phyloP scores from a whole-genome alignment of 148 eudicot species.

The Arbutus unedo region DNA sequence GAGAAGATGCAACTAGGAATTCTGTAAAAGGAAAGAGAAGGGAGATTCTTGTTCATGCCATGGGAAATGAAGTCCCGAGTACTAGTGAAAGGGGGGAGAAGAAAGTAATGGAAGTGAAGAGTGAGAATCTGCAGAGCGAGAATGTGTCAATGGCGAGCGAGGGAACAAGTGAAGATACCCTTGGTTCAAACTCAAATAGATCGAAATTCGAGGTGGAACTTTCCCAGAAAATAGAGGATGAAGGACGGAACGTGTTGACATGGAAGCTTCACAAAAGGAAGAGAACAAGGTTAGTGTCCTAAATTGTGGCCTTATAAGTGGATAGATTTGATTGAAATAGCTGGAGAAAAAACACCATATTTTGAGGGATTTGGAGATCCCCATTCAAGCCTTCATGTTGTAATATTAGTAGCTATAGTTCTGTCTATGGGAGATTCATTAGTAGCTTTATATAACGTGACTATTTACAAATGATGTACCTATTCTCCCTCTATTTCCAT shows the following conservation, averaged over 20 bases:
- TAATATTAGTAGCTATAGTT: background rate
- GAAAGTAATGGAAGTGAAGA: constrained; percentile 34
- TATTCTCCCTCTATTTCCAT: background rate
- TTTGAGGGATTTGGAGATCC: background rate
- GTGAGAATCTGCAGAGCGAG: constrained; percentile 46
- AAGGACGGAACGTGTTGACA: constrained; percentile 35
- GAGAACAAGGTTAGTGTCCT: constrained; percentile 53
- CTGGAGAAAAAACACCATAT: background rate
- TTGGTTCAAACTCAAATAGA: constrained; percentile 32
- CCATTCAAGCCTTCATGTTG: background rate
- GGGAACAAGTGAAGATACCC: constrained; percentile 47
- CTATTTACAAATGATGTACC: background rate
- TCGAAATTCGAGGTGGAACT: constrained; percentile 33
- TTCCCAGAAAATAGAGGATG: constrained; percentile 35
- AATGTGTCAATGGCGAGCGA: constrained; percentile 44
- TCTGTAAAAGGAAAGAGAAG: constrained; percentile 44
- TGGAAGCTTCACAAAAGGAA: constrained; percentile 81
- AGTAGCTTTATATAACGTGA: background rate
- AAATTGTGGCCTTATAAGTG: constrained; percentile 30
- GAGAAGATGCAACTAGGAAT: constrained; percentile 36
- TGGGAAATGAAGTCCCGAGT: constrained; percentile 14
- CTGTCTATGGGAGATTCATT: background rate
- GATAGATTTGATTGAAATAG: constrained; percentile 4
- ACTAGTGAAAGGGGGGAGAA: constrained; percentile 25
- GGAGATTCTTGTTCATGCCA: constrained; percentile 25